Evolutionary conservation across 306 rosid genomes (phyloP).

Genomic region (Bauhinia variegata): DNA sequence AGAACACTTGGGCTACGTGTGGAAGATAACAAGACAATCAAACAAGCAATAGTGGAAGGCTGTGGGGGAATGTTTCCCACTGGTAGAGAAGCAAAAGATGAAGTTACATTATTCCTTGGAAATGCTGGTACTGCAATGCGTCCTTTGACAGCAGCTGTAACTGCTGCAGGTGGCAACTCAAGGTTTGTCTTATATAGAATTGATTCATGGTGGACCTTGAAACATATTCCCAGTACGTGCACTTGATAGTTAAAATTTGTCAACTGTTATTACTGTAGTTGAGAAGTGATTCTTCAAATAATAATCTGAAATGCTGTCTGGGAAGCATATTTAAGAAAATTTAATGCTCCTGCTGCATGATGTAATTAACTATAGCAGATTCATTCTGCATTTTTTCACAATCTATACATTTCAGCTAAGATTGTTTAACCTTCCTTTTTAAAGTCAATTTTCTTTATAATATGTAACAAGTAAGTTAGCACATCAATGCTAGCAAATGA

Average conservation of each 20-base stretch:
- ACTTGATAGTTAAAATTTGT: neutral
- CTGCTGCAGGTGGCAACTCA: conserved; percentile 90
- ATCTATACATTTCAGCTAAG: neutral
- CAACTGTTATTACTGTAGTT: neutral
- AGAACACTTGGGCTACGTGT: conserved; percentile 78
- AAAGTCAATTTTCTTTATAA: neutral
- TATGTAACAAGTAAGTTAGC: conserved; percentile 4
- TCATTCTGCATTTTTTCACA: conserved; percentile 1
- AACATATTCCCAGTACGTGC: conserved; percentile 1
- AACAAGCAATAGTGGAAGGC: conserved; percentile 84
- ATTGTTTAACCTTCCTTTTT: neutral
- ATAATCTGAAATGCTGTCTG: neutral
- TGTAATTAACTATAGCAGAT: neutral
- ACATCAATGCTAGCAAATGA: conserved; percentile 15
- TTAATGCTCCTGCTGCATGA: neutral
- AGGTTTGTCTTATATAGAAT: conserved; percentile 53
- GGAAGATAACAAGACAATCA: conserved; percentile 72
- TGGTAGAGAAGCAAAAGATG: conserved; percentile 61
- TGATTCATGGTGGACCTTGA: conserved; percentile 3
- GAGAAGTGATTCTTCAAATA: no score
- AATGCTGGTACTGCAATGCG: conserved; percentile 99
- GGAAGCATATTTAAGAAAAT: neutral
- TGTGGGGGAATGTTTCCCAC: conserved; percentile 89
- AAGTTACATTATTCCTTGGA: conserved; percentile 91
- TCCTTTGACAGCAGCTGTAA: conserved; percentile 92